phyloP scores from a whole-genome alignment of 2,329 filamentous ascomycete genomes.

The Ophiostoma montium region DNA sequence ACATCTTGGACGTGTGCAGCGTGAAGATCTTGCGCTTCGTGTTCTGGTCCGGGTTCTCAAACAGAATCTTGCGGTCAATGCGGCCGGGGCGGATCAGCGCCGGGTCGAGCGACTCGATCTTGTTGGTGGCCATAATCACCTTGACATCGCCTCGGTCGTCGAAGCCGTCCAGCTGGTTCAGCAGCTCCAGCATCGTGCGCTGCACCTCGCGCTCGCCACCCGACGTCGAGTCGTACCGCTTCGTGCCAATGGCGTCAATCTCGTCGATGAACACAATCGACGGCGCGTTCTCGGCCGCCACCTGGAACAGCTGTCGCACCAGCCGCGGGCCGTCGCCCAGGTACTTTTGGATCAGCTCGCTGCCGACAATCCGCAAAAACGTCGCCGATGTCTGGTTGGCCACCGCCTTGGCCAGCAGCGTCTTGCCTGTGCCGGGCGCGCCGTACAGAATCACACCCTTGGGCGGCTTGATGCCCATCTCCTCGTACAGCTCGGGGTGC shows the following conservation, averaged over 20 bases:
- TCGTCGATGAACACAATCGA: conserved; percentile 99
- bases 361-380: conserved; percentile 92
- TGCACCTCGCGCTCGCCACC: conserved; percentile 96
- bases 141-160: conserved; percentile 98
- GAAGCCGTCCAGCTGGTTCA: conserved; percentile 97
- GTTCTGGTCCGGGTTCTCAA: conserved; percentile 60
- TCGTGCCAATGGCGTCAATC: conserved; percentile 97
- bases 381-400: conserved; percentile 98
- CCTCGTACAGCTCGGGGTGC: conserved; percentile 94
- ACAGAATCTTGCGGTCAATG: conserved; percentile 94
- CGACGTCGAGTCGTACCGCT: conserved; percentile 94
- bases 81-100: conserved; percentile 91
- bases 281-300: conserved; percentile 88
- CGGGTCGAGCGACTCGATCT: conserved; percentile 95
- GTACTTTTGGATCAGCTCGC: conserved; percentile 97
- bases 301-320: conserved; percentile 91
- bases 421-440: conserved; percentile 93
- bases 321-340: conserved; percentile 89
- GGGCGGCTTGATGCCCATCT: conserved; percentile 99
- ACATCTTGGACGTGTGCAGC: conserved; percentile 98
- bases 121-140: conserved; percentile 99
- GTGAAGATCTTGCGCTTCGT: conserved; percentile 97
- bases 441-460: conserved; percentile 99
- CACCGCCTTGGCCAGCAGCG: conserved; percentile 86
- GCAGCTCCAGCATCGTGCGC: conserved; percentile 93